Evolutionary conservation across 495 filamentous ascomycete genomes (phyloP).

Genomic region (Neurospora sp.): DNA sequence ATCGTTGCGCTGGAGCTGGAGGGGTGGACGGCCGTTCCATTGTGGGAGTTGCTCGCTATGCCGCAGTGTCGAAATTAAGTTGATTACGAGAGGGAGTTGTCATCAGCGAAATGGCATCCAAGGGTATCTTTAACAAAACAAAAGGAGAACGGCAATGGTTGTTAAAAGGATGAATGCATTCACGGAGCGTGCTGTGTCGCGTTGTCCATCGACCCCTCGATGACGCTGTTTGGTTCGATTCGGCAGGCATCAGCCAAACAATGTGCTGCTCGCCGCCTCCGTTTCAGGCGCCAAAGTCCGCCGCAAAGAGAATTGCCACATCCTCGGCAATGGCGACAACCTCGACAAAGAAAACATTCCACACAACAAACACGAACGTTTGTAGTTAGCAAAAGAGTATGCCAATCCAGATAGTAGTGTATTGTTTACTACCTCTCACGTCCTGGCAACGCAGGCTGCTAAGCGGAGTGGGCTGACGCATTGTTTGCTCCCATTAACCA

Average conservation of each 20-base stretch:
- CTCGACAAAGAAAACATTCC: background rate
- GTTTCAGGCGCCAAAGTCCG: background rate
- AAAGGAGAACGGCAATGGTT: background rate
- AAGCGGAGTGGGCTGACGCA: background rate
- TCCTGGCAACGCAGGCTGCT: background rate
- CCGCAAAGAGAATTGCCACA: background rate
- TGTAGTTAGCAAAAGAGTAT: background rate
- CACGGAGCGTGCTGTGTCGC: background rate
- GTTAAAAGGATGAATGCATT: background rate
- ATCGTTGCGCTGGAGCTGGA: slow-evolving; percentile 24
- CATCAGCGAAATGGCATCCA: background rate
- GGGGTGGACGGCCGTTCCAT: slow-evolving; percentile 51
- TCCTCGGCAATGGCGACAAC: background rate
- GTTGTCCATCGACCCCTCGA: background rate
- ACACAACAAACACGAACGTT: background rate
- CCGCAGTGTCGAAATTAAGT: background rate
- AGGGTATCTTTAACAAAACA: background rate
- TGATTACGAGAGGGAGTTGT: background rate
- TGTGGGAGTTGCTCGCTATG: background rate
- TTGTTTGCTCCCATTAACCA: background rate
- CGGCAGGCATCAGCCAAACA: background rate
- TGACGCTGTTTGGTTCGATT: background rate
- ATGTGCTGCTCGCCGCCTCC: background rate
- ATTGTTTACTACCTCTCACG: background rate
- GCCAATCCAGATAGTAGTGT: background rate